Conservation (phyloP, 768 basidiomycete genomes). For the Mycena rosella region DNA sequence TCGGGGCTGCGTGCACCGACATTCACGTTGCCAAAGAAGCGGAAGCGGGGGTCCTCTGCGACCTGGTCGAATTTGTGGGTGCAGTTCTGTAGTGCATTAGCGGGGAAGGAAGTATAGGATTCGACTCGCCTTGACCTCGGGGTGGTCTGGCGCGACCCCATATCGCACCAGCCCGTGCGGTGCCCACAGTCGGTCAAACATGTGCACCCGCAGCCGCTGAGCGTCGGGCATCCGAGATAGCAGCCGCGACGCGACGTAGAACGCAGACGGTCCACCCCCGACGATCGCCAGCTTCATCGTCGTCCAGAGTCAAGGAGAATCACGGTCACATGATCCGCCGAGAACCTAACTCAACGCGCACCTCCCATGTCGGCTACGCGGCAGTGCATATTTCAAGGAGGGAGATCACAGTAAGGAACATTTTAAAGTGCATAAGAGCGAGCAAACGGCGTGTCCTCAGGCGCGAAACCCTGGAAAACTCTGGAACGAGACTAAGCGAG, state of each 20-base stretch:
- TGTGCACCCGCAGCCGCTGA: constrained; percentile 72
- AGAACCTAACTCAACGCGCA: too few relatives aligned
- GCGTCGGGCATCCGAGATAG: constrained; percentile 69
- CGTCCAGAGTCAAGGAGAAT: not conserved
- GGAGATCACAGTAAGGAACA: too few relatives aligned
- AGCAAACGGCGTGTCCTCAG: too few relatives aligned
- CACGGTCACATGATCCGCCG: not conserved
- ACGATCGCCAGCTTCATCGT: constrained; percentile 86
- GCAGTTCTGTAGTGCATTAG: constrained; percentile 76
- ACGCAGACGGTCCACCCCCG: constrained; percentile 96
- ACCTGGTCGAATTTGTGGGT: constrained; percentile 93
- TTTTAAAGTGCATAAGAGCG: too few relatives aligned
- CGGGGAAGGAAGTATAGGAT: not conserved
- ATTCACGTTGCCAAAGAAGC: constrained; percentile 94
- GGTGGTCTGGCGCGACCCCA: constrained; percentile 98
- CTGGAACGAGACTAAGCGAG: too few relatives aligned
- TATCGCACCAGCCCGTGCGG: constrained; percentile 96
- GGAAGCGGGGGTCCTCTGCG: constrained; percentile 83
- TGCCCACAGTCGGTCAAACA: constrained; percentile 94
- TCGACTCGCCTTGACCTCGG: constrained; percentile 89
- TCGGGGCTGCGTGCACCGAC: constrained; percentile 51
- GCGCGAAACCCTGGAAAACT: too few relatives aligned
- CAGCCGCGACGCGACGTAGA: constrained; percentile 93
- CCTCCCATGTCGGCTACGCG: too few relatives aligned
- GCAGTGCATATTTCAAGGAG: too few relatives aligned